Conservation (phyloP, 768 basidiomycete genomes). For the Coprinopsis strossmayeri region DNA sequence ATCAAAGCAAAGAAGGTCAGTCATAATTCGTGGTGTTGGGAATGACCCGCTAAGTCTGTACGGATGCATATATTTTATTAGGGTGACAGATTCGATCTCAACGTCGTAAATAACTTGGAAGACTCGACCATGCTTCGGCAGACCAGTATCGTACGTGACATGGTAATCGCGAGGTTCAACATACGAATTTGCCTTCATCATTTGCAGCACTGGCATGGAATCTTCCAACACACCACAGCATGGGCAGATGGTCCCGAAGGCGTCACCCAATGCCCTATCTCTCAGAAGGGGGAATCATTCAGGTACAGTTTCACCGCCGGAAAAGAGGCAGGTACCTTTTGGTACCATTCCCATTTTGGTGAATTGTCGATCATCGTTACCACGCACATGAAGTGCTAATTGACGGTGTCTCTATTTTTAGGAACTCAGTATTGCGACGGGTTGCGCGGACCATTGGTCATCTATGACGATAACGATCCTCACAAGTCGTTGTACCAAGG, state of each 20-base stretch:
- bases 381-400: too few species aligned
- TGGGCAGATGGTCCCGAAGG: conserved; percentile 38
- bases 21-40: background rate
- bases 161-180: background rate
- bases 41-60: background rate
- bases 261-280: conserved; percentile 44
- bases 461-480: conserved; percentile 19
- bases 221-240: conserved; percentile 35
- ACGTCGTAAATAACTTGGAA: conserved; percentile 37
- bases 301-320: conserved; percentile 29
- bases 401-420: background rate
- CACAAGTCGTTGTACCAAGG: conserved; percentile 18
- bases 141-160: conserved; percentile 24
- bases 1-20: conserved; percentile 22
- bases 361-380: background rate
- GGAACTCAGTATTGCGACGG: conserved; percentile 20
- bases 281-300: conserved; percentile 30
- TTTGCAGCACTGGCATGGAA: conserved; percentile 46
- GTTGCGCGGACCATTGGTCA: conserved; percentile 17
- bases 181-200: background rate
- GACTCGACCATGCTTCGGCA: conserved; percentile 27
- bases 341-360: conserved; percentile 31
- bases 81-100: conserved; percentile 33
- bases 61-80: background rate
- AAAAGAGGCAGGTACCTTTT: conserved; percentile 25